Percentiles rank a stretch among this genome's conserved stretches.
Conservation (phyloP, 2,329 filamentous ascomycete species). For the Apiospora pterosperma region DNA sequence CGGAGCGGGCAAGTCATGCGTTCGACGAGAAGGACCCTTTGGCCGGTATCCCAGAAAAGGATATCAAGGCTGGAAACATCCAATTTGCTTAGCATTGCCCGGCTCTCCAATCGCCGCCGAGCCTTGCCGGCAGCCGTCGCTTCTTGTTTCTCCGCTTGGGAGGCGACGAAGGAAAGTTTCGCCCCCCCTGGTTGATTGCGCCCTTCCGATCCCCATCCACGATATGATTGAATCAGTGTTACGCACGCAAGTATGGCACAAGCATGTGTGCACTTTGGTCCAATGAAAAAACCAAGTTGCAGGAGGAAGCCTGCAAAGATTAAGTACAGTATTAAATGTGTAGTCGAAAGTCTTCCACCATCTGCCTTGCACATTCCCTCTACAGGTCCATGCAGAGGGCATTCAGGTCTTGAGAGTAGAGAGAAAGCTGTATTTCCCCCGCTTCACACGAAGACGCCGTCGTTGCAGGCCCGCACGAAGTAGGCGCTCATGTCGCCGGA, state of each 20-base stretch:
- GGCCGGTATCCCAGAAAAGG: slow-evolving; percentile 16
- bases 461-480: slow-evolving; percentile 11
- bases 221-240: neutral
- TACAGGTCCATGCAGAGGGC: neutral
- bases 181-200: neutral
- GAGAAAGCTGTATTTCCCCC: neutral
- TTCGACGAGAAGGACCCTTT: slow-evolving; percentile 20
- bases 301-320: neutral
- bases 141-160: too few relatives aligned
- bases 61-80: slow-evolving; percentile 15
- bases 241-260: neutral
- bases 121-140: too few relatives aligned
- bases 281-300: neutral
- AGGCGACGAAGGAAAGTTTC: neutral
- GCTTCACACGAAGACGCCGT: slow-evolving; percentile 5
- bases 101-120: too few relatives aligned
- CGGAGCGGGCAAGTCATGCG: slow-evolving; percentile 15
- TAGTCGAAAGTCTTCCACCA: neutral
- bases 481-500: neutral
- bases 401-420: neutral
- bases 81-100: slow-evolving; percentile 11
- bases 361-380: neutral
- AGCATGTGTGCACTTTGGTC: neutral
- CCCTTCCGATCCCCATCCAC: neutral
- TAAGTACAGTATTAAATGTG: neutral